These are phyloP conservation scores for Penicillium sp. DNA, from an alignment of 2,329 filamentous ascomycete genomes.

Conservation along the genomic window DNA sequence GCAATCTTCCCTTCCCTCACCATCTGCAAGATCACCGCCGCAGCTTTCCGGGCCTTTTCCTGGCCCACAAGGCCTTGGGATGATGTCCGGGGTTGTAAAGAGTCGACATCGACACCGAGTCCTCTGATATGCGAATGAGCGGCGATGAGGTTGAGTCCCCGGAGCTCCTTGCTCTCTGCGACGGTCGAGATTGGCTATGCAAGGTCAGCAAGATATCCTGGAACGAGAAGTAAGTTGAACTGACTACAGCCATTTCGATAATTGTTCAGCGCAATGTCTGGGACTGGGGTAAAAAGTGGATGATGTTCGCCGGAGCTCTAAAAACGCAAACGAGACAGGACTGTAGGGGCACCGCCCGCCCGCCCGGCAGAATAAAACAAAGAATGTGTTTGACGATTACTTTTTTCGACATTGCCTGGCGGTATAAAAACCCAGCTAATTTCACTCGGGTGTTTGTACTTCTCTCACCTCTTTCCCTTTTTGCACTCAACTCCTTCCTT, in stretches of 20 bases:
- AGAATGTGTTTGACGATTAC: not conserved
- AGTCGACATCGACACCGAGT: slow-evolving; percentile 88
- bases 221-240: slow-evolving; percentile 11
- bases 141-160: slow-evolving; percentile 94
- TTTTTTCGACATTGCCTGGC: too few species aligned
- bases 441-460: not conserved
- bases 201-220: slow-evolving; percentile 11
- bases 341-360: slow-evolving; percentile 11
- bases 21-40: slow-evolving; percentile 96
- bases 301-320: slow-evolving; percentile 5
- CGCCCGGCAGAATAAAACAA: slow-evolving; percentile 32
- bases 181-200: slow-evolving; percentile 72
- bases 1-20: slow-evolving; percentile 99
- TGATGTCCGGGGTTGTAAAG: slow-evolving; percentile 77
- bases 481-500: too few species aligned
- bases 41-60: slow-evolving; percentile 93
- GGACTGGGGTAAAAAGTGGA: not conserved
- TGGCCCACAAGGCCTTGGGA: slow-evolving; percentile 96
- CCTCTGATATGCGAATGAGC: slow-evolving; percentile 98
- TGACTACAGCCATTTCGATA: slow-evolving; percentile 41
- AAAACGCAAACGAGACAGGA: slow-evolving; percentile 8
- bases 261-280: slow-evolving; percentile 2
- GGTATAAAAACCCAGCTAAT: not conserved
- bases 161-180: slow-evolving; percentile 92
- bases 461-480: too few species aligned